Base-by-base conservation (phyloP, 1,284 basidiomycete genomes). In the Ceratobasidium papillatum region DNA sequence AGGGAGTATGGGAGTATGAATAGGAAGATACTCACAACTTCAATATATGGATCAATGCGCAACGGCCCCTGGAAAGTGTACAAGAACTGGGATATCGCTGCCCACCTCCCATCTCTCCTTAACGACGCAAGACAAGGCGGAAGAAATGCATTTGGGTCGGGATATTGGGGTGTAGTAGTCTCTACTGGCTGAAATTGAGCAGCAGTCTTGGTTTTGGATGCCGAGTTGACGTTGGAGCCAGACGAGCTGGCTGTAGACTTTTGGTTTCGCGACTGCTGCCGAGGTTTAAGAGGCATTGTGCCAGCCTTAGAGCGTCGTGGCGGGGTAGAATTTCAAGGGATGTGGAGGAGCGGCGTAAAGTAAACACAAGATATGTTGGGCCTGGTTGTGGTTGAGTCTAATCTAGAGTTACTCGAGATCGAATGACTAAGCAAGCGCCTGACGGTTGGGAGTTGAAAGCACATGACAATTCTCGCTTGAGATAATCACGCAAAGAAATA, bases 41-140 rank as follows among this genome's bases (percentile, higher is more conserved):
- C 81, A 66, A 87, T 83, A 71, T 93, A 86, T 80, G 92, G 90
- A 76, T 86, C 83, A 84, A 90, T 86, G 72, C 87, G 83, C 78
- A 94, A 86, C 73, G 94, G 83, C 58, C 85, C 84, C 68, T 86
- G 84, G 82, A 94, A 94, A 30, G 91, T 93, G 80, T 86, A 89
- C 84, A 92, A 90, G 85, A 94, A 93, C 81, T 94, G 92, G 81
- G 87, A 87, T 81, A 93, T 90, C 30, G 90, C 90, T 12, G 92
- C 93, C 92, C 92, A 94, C 84, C 91, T 92, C 92, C 92, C 93
- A 74, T 92, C 86, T 64, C 84, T 87, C 74, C 92, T 86, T 69
- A 86, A 82, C 38, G 74, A 75, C 32, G 45, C 54, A 30, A 73
- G 59, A 59, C 45, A 73, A 30, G 74, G 76, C 11, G 74, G 64